phyloP scores from a whole-genome alignment of 2,329 filamentous ascomycete species.

The Colletotrichum incanum region DNA sequence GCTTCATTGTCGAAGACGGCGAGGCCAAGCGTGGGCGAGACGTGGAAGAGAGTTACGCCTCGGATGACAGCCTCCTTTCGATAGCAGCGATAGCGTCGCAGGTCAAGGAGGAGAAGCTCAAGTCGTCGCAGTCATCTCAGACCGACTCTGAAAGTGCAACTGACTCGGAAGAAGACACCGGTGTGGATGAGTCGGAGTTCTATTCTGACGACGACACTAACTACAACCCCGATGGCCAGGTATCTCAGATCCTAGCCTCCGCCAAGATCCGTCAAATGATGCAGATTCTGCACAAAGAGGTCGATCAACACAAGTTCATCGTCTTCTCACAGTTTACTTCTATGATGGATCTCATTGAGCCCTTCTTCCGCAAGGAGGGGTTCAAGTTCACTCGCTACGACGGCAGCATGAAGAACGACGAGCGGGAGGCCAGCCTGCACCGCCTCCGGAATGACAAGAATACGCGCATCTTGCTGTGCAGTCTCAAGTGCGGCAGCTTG shows the following conservation, averaged over 20 bases:
- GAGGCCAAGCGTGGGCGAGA: constrained; percentile 52
- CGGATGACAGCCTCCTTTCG: constrained; percentile 56
- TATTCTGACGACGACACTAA: constrained; percentile 58
- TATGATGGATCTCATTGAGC: constrained; percentile 97
- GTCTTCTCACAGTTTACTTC: constrained; percentile 99
- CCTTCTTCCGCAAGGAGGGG: constrained; percentile 83
- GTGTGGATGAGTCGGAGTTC: constrained; percentile 59
- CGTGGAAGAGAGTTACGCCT: constrained; percentile 48
- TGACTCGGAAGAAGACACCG: constrained; percentile 58
- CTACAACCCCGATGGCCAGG: constrained; percentile 54
- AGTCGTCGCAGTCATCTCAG: constrained; percentile 15
- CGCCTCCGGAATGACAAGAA: constrained; percentile 81
- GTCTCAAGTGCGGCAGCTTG: constrained; percentile 92
- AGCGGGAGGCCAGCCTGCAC: constrained; percentile 87
- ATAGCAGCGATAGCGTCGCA: constrained; percentile 55
- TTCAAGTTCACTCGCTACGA: constrained; percentile 93
- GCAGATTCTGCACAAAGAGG: constrained; percentile 84
- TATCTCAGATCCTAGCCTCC: constrained; percentile 75
- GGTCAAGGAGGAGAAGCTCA: constrained; percentile 49
- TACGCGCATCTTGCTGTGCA: constrained; percentile 90
- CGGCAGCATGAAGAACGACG: constrained; percentile 94
- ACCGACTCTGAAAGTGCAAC: constrained; percentile 43
- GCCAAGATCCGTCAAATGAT: constrained; percentile 94
- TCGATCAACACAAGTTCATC: constrained; percentile 91
- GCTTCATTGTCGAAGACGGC: constrained; percentile 70